Percentiles rank a stretch among this genome's conserved stretches.
Conservation (phyloP, 306 rosid genomes). For the Vicia sativa region DNA sequence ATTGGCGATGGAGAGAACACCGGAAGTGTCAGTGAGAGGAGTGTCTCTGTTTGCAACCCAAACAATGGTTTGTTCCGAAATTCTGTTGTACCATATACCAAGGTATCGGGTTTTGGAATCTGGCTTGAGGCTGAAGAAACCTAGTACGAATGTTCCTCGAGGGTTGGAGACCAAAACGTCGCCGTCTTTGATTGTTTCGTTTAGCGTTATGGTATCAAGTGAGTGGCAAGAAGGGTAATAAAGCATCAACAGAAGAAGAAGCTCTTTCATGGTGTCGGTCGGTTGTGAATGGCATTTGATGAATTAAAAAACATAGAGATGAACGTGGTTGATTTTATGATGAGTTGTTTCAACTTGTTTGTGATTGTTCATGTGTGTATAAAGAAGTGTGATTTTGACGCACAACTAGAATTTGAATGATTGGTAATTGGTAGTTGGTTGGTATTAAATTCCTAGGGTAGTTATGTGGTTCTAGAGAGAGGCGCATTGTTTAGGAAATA, state of each 20-base stretch:
- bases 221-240: constrained; percentile 26
- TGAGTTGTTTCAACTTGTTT: constrained; percentile 16
- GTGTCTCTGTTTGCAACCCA: constrained; percentile 74
- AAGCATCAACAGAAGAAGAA: constrained; percentile 2
- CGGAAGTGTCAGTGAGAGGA: constrained; percentile 35
- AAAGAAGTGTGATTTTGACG: constrained; percentile 33
- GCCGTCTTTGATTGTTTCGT: constrained; percentile 51
- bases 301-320: not conserved
- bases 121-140: constrained; percentile 58
- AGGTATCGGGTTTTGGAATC: constrained; percentile 48
- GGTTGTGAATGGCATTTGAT: not conserved
- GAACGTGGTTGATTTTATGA: not conserved
- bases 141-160: constrained; percentile 51
- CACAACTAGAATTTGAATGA: constrained; percentile 25
- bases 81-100: constrained; percentile 66
- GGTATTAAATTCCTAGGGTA: constrained; percentile 12
- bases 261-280: constrained; percentile 27
- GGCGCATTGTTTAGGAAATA: constrained; percentile 6
- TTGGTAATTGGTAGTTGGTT: constrained; percentile 25
- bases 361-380: not conserved
- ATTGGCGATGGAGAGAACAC: constrained; percentile 38
- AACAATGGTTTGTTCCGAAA: constrained; percentile 48
- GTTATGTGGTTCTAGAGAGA: not conserved
- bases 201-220: constrained; percentile 42
- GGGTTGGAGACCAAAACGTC: constrained; percentile 50